Conservation (phyloP, 306 rosid species). For the Herpetospermum pedunculosum region DNA sequence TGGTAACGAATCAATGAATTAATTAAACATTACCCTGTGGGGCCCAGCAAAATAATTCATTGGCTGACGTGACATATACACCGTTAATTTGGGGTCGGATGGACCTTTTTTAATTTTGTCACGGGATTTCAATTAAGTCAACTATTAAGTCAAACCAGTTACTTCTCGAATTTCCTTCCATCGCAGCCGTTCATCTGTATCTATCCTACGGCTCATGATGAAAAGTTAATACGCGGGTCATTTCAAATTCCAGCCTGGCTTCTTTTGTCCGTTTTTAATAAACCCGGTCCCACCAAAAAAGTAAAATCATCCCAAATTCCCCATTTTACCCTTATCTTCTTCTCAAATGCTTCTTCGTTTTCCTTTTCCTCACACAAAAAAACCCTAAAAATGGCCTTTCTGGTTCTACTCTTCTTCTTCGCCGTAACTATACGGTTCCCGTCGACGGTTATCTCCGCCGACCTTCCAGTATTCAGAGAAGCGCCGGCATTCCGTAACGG, state of each 20-base stretch:
- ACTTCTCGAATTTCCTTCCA: too few relatives aligned
- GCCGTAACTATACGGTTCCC: neutral
- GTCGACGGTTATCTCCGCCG: neutral
- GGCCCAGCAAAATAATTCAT: too few relatives aligned
- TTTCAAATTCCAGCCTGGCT: slow-evolving; percentile 1
- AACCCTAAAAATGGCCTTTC: neutral
- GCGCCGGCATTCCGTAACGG: slow-evolving; percentile 92
- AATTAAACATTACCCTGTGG: too few relatives aligned
- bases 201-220: too few relatives aligned
- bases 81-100: too few relatives aligned
- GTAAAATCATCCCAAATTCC: neutral
- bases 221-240: too few relatives aligned
- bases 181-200: too few relatives aligned
- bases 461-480: slow-evolving; percentile 45
- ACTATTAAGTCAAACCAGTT: too few relatives aligned
- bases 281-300: neutral
- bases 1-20: too few relatives aligned
- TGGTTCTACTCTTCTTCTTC: slow-evolving; percentile 6
- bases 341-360: neutral
- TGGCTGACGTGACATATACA: too few relatives aligned
- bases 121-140: too few relatives aligned
- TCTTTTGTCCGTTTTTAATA: neutral
- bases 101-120: too few relatives aligned
- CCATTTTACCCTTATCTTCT: neutral
- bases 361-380: neutral